Conservation (phyloP, 169 alveolate species). For the Plasmodium relictum region DNA sequence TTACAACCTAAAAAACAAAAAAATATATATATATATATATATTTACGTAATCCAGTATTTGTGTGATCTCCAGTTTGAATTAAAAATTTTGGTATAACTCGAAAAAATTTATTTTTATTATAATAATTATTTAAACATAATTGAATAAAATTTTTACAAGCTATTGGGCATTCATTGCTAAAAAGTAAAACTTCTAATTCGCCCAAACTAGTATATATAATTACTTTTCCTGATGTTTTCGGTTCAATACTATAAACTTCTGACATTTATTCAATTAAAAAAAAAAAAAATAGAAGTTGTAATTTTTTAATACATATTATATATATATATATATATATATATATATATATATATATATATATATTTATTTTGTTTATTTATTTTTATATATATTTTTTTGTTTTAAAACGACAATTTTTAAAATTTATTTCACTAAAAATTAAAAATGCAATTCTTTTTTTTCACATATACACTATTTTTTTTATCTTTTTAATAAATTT, state of each 20-base stretch:
- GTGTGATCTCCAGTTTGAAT: constrained; percentile 93
- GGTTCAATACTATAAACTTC: constrained; percentile 91
- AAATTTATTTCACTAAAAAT: background rate
- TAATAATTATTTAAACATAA: constrained; percentile 93
- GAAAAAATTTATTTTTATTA: constrained; percentile 92
- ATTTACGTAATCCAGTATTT: constrained; percentile 86
- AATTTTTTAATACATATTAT: background rate
- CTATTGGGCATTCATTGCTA: constrained; percentile 93
- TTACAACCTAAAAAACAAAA: background rate
- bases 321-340: constrained; percentile 2
- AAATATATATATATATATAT: background rate
- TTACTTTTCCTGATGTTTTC: constrained; percentile 93
- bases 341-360: background rate
- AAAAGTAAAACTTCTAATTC: constrained; percentile 93
- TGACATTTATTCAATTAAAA: too few species aligned
- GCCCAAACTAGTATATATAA: constrained; percentile 93
- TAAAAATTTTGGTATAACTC: constrained; percentile 92
- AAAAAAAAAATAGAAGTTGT: background rate
- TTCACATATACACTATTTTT: too few species aligned
- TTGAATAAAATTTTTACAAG: constrained; percentile 93
- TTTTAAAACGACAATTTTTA: background rate
- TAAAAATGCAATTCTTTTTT: too few species aligned
- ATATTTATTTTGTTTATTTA: background rate
- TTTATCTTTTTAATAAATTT: too few species aligned
- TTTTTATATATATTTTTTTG: background rate